Evolutionary conservation across 148 eudicot species (phyloP).

Genomic region (Nyssa sinensis): DNA sequence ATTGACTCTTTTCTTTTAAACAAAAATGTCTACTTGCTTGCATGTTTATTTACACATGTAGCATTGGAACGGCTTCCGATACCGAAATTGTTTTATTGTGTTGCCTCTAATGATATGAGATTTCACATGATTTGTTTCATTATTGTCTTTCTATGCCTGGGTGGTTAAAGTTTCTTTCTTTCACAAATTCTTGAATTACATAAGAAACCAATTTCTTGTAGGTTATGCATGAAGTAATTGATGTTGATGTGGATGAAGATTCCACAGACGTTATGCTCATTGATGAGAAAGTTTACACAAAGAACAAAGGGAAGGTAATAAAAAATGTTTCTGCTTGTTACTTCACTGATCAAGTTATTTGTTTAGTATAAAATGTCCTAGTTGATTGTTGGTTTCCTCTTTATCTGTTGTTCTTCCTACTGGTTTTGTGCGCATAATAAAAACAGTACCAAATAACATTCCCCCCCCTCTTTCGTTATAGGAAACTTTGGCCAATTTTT

Average conservation of each 20-base stretch:
- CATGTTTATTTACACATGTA: too few relatives aligned
- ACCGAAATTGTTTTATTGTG: too few relatives aligned
- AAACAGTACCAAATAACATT: neutral
- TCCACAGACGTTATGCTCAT: conserved; percentile 37
- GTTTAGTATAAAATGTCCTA: neutral
- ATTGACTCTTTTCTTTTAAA: too few relatives aligned
- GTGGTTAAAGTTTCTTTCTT: neutral
- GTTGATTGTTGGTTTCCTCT: neutral
- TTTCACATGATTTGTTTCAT: neutral
- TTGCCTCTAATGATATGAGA: neutral
- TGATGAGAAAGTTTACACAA: conserved; percentile 31
- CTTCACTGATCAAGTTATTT: neutral
- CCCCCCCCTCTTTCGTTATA: conserved; percentile 6
- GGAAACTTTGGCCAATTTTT: conserved; percentile 33
- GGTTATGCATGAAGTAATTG: conserved; percentile 55
- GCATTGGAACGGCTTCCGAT: too few relatives aligned
- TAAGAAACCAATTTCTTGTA: conserved; percentile 19
- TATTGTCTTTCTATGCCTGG: neutral
- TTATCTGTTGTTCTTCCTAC: neutral
- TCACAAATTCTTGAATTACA: conserved; percentile 4
- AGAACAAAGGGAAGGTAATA: conserved; percentile 61
- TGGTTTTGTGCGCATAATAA: neutral
- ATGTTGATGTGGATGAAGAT: conserved; percentile 60
- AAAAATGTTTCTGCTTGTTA: conserved; percentile 8
- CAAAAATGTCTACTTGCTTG: too few relatives aligned